These are phyloP conservation scores for Rhododendron ovatum DNA, from an alignment of 148 eudicot species.

Conservation along the genomic window DNA sequence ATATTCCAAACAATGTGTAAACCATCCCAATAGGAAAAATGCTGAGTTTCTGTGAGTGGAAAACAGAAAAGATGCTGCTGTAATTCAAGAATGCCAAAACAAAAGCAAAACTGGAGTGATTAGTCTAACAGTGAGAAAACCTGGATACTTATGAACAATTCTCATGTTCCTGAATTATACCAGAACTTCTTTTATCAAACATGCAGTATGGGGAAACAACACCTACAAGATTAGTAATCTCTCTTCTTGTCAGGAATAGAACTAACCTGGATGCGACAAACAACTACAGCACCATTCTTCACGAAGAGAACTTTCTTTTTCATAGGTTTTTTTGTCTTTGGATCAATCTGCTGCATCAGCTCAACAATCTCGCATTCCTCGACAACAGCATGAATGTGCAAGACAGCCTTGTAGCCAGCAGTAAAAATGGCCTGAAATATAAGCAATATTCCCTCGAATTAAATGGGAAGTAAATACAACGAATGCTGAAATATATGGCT, in stretches of 20 bases:
- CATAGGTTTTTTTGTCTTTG: conserved; percentile 68
- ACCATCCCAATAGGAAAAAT: background rate
- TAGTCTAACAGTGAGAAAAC: background rate
- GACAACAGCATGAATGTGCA: conserved; percentile 85
- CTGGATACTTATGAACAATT: background rate
- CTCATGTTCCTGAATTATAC: background rate
- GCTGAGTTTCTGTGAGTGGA: background rate
- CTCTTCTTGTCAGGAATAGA: background rate
- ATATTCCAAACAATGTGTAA: background rate
- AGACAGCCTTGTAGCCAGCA: conserved; percentile 91
- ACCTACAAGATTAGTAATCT: background rate
- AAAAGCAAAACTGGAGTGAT: background rate
- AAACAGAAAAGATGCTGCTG: background rate
- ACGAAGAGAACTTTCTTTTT: conserved; percentile 80
- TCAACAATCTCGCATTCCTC: conserved; percentile 98
- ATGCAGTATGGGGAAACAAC: background rate
- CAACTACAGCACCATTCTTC: conserved; percentile 69
- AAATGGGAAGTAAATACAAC: background rate
- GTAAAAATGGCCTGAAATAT: conserved; percentile 72
- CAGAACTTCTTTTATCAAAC: background rate
- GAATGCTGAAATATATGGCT: background rate
- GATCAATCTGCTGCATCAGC: conserved; percentile 73
- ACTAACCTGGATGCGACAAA: conserved; percentile 84
- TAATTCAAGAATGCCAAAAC: background rate
- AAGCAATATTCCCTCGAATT: background rate